Conservation (phyloP, 2,329 filamentous ascomycete species). For the Colletotrichum camelliae region DNA sequence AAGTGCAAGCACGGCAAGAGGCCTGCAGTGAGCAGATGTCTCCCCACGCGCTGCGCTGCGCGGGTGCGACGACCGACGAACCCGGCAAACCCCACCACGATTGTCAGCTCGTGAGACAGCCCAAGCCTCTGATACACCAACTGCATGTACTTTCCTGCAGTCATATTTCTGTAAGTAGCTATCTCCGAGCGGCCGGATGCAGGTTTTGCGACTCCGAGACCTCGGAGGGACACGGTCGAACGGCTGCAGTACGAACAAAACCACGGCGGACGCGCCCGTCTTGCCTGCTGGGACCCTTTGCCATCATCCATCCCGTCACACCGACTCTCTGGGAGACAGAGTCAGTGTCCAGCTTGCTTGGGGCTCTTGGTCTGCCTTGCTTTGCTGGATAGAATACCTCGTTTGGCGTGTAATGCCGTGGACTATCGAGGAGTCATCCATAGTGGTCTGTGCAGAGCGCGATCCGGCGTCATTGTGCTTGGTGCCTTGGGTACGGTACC, state of each 20-base stretch:
- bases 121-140: slow-evolving; percentile 17
- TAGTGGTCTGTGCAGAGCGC: background rate
- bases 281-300: background rate
- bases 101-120: slow-evolving; percentile 20
- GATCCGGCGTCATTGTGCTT: background rate
- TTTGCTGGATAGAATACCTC: background rate
- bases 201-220: slow-evolving; percentile 15
- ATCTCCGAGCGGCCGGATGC: slow-evolving; percentile 23
- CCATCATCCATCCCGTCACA: background rate
- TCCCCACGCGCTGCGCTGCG: background rate
- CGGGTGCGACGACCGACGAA: slow-evolving; percentile 10
- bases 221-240: slow-evolving; percentile 5
- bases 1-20: background rate
- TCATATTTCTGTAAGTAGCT: slow-evolving; percentile 20
- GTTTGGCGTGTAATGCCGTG: background rate
- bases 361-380: background rate
- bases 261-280: background rate
- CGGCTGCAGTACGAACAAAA: slow-evolving; percentile 6
- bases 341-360: background rate
- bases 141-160: slow-evolving; percentile 19
- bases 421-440: background rate
- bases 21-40: background rate
- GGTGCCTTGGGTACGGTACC: slow-evolving; percentile 1
- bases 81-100: slow-evolving; percentile 9
- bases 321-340: background rate